Evolutionary conservation across 2,329 filamentous ascomycete genomes (phyloP).

Genomic region (Aspergillus persii): DNA sequence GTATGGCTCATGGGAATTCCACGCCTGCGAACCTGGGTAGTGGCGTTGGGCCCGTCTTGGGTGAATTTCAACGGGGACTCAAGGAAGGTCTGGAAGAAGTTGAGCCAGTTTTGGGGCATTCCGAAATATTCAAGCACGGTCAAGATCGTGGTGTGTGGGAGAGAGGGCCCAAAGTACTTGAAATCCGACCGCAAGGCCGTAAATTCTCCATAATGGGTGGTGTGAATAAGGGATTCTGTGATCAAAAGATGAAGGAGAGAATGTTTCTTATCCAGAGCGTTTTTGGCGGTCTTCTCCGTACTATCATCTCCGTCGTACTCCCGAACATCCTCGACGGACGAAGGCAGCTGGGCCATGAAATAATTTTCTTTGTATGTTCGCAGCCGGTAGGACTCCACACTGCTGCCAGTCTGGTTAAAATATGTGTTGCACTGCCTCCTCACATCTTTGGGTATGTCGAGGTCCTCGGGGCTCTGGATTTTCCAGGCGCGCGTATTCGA

Average conservation of each 20-base stretch:
- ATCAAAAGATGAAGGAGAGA: slow-evolving; percentile 57
- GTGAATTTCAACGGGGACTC: slow-evolving; percentile 58
- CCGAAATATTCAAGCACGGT: slow-evolving; percentile 59
- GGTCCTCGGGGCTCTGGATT: slow-evolving; percentile 29
- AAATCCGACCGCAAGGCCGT: slow-evolving; percentile 59
- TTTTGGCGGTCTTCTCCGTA: slow-evolving; percentile 35
- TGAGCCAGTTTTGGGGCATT: slow-evolving; percentile 55
- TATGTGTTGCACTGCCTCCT: slow-evolving; percentile 41
- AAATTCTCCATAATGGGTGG: slow-evolving; percentile 47
- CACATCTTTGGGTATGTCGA: slow-evolving; percentile 37
- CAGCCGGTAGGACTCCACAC: slow-evolving; percentile 34
- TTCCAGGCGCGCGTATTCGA: slow-evolving; percentile 44
- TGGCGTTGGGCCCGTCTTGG: slow-evolving; percentile 50
- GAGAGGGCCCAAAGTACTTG: slow-evolving; percentile 56
- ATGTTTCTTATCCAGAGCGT: slow-evolving; percentile 53
- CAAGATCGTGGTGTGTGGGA: slow-evolving; percentile 61
- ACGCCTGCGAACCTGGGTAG: slow-evolving; percentile 49
- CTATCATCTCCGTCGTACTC: slow-evolving; percentile 36
- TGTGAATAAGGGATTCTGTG: slow-evolving; percentile 55
- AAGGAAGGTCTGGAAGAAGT: slow-evolving; percentile 60
- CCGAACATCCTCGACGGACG: slow-evolving; percentile 33
- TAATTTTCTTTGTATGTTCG: slow-evolving; percentile 46
- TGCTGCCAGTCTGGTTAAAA: slow-evolving; percentile 36
- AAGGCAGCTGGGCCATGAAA: slow-evolving; percentile 57
- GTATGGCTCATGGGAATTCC: slow-evolving; percentile 61